phyloP scores from a whole-genome alignment of 2,329 filamentous ascomycete genomes.

The Drechslera avenae region DNA sequence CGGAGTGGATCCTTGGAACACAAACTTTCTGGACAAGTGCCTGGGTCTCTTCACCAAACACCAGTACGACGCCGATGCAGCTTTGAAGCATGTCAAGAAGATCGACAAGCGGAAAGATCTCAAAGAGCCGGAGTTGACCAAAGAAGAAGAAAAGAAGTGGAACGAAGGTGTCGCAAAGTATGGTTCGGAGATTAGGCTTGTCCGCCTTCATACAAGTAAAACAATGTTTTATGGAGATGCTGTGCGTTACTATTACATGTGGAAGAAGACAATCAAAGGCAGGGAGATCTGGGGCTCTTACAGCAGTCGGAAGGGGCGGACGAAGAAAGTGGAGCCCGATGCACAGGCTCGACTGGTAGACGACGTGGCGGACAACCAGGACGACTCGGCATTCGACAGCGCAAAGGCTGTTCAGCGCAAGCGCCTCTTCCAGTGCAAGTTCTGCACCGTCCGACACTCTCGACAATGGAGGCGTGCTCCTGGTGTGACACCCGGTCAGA shows the following conservation, averaged over 20 bases:
- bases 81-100: slow-evolving; percentile 71
- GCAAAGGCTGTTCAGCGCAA: slow-evolving; percentile 81
- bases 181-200: slow-evolving; percentile 83
- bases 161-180: slow-evolving; percentile 89
- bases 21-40: slow-evolving; percentile 87
- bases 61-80: slow-evolving; percentile 72
- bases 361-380: slow-evolving; percentile 87
- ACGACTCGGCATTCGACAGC: slow-evolving; percentile 94
- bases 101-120: slow-evolving; percentile 72
- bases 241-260: slow-evolving; percentile 93
- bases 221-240: slow-evolving; percentile 78
- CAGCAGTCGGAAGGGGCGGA: slow-evolving; percentile 85
- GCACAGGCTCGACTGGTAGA: slow-evolving; percentile 78
- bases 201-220: slow-evolving; percentile 80
- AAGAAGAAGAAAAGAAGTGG: slow-evolving; percentile 84
- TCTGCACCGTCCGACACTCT: slow-evolving; percentile 79
- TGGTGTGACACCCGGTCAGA: slow-evolving; percentile 71
- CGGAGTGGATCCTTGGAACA: slow-evolving; percentile 75
- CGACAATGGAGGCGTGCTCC: slow-evolving; percentile 93
- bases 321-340: slow-evolving; percentile 66
- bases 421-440: slow-evolving; percentile 89
- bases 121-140: slow-evolving; percentile 80
- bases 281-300: slow-evolving; percentile 89
- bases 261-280: slow-evolving; percentile 92
- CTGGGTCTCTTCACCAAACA: slow-evolving; percentile 73